Evolutionary conservation across 805 yeast species (phyloP).

Genomic region (Zygosaccharomyces bailii): DNA sequence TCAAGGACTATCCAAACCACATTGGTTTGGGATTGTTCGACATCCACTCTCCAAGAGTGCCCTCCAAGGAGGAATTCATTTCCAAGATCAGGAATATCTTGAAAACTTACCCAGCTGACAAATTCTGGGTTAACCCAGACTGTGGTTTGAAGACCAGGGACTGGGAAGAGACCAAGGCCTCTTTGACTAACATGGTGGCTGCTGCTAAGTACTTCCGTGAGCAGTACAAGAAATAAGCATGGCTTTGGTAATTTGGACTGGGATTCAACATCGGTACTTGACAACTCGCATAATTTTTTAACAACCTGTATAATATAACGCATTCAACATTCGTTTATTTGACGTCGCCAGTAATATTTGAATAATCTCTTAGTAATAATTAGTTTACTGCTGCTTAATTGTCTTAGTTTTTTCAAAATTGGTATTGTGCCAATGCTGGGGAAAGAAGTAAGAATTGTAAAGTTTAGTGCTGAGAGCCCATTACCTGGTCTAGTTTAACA

Average conservation of each 20-base stretch:
- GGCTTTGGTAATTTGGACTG: conserved; percentile 12
- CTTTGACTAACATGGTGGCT: conserved; percentile 97
- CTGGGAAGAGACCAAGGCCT: conserved; percentile 95
- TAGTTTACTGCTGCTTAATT: too few relatives aligned
- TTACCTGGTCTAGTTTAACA: too few relatives aligned
- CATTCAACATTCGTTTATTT: conserved; percentile 37
- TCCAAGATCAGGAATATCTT: conserved; percentile 90
- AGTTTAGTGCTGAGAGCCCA: too few relatives aligned
- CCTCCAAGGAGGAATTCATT: conserved; percentile 95
- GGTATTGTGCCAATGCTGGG: too few relatives aligned
- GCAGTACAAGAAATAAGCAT: conserved; percentile 38
- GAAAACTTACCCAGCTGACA: conserved; percentile 95
- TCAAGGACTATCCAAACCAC: conserved; percentile 98
- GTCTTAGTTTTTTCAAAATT: background rate
- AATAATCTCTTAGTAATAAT: too few relatives aligned
- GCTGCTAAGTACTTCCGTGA: conserved; percentile 96
- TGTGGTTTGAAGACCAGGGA: conserved; percentile 99
- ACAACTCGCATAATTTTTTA: conserved; percentile 10
- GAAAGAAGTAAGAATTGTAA: too few relatives aligned
- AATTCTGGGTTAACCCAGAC: conserved; percentile 99
- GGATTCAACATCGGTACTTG: conserved; percentile 36
- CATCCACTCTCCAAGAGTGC: conserved; percentile 99
- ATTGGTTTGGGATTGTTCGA: conserved; percentile 99
- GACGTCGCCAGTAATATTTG: background rate
- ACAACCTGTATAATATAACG: conserved; percentile 30